These are phyloP conservation scores for Termitomyces sp. DNA, from an alignment of 768 basidiomycete genomes.

Conservation along the genomic window DNA sequence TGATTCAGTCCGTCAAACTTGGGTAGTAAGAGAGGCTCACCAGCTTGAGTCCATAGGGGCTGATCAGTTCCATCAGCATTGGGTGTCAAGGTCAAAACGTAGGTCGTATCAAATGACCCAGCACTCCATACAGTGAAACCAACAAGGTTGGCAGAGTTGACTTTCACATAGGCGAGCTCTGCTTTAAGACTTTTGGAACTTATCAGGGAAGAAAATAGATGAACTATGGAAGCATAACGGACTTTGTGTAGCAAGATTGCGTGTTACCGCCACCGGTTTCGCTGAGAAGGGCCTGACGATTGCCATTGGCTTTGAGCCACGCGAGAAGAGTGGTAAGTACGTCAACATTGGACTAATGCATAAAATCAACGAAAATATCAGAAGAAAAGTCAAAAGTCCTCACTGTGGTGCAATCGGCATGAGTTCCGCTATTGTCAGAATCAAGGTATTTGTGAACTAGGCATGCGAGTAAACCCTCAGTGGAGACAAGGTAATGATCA, in stretches of 20 bases:
- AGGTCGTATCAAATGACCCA: slow-evolving; percentile 47
- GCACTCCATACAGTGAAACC: slow-evolving; percentile 57
- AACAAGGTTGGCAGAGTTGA: slow-evolving; percentile 34
- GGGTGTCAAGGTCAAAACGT: slow-evolving; percentile 47
- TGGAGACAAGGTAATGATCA: not conserved
- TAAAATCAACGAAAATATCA: not conserved
- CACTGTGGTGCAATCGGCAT: slow-evolving; percentile 28
- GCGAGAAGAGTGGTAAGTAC: slow-evolving; percentile 37
- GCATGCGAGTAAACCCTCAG: not conserved
- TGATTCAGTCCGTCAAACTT: not conserved
- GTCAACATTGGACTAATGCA: slow-evolving; percentile 32
- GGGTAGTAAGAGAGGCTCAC: slow-evolving; percentile 19
- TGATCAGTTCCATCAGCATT: slow-evolving; percentile 44
- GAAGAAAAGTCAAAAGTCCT: not conserved
- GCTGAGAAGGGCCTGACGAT: slow-evolving; percentile 29
- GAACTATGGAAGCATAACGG: slow-evolving; percentile 6
- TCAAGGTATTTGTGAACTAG: slow-evolving; percentile 60
- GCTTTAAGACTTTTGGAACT: slow-evolving; percentile 27
- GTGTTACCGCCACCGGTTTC: slow-evolving; percentile 58
- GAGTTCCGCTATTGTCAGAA: slow-evolving; percentile 42
- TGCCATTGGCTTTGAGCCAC: slow-evolving; percentile 34
- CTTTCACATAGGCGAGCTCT: slow-evolving; percentile 43
- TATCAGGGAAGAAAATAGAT: not conserved
- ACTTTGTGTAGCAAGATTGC: slow-evolving; percentile 37
- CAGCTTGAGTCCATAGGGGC: slow-evolving; percentile 38